Base-by-base conservation (phyloP, 2,329 filamentous ascomycete genomes). In the Aquanectria penicillioides region DNA sequence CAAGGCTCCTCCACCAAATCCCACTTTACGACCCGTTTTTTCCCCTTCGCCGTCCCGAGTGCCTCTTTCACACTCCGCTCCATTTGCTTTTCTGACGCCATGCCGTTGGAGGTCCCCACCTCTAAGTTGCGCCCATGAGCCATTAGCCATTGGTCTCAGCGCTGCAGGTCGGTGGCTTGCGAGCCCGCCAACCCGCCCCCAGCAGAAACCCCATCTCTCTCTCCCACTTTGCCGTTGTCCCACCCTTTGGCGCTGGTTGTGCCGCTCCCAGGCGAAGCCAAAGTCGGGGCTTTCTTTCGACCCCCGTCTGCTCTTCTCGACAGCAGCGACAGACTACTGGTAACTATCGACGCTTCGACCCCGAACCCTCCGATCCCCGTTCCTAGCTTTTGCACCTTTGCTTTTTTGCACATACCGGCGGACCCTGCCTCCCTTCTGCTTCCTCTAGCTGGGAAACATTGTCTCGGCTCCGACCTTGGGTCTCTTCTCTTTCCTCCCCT, bases 101-200 rank as follows among this genome's bases (percentile, higher is more conserved):
- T 57, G 54, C 54, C 38, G 47, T 51, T 40, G 47, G 17, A 34
- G 29, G 47, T 47, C 54, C 33, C 54, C 54, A 57, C 54, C 38
- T 40, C 46, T 12, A 26, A 48, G 34, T 43, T 48, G 51, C 40
- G 25, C 38, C 47, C 15, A 50, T 20, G 48, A 57, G 54, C 53
- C 53, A 49, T 49, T 43, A 56, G 52, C 44, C 43, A 48, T 52
- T 43, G 36, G 29, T 22, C 38, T 41, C 22, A n/a, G 18, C 28
- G 48, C 50, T 54, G 23, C 36, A 57, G 31, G 53, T 55, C 34
- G 47, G 53, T 49, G 53, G 53, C 36, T 56, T 56, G 36, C 47
- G 31, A 40, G 25, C 47, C 33, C 29, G 46, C 46, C 31, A 53
- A 23, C 40, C 51, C 33, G 51, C 51, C 40, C 25, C 43, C 36